These are phyloP conservation scores for Clavaria fumosa DNA, from an alignment of 768 basidiomycete species.

Conservation along the genomic window DNA sequence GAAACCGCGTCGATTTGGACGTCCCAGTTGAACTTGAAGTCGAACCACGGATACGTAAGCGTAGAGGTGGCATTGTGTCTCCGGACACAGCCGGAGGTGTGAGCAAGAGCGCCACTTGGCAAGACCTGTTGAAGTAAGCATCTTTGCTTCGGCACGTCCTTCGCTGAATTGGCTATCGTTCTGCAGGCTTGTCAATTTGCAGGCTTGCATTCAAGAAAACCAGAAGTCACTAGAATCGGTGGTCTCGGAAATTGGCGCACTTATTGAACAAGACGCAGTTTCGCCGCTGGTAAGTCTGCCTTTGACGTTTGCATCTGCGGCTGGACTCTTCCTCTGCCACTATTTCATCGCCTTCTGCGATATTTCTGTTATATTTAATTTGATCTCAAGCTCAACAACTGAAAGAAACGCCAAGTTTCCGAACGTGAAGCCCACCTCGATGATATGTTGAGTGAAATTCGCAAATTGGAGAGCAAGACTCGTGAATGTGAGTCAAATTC, in stretches of 20 bases:
- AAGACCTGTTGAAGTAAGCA: slow-evolving; percentile 63
- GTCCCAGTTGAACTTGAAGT: no score
- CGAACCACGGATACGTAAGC: slow-evolving; percentile 23
- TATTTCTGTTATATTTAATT: slow-evolving; percentile 7
- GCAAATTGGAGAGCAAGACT: slow-evolving; percentile 26
- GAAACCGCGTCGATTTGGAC: no score
- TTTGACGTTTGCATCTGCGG: slow-evolving; percentile 1
- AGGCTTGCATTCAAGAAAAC: slow-evolving; percentile 36
- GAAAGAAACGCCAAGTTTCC: slow-evolving; percentile 52
- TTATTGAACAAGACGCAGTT: slow-evolving; percentile 27
- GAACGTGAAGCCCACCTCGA: slow-evolving; percentile 45
- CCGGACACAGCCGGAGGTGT: slow-evolving; percentile 9
- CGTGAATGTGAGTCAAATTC: slow-evolving; percentile 29
- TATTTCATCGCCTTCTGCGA: slow-evolving; percentile 7
- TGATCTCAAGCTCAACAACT: slow-evolving; percentile 17
- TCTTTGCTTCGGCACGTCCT: slow-evolving; percentile 7
- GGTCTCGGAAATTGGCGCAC: slow-evolving; percentile 30
- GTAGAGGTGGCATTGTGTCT: slow-evolving; percentile 13
- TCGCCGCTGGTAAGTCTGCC: slow-evolving; percentile 27
- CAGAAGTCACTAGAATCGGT: slow-evolving; percentile 33
- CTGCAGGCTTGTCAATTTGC: slow-evolving; percentile 35
- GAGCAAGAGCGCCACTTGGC: slow-evolving; percentile 39
- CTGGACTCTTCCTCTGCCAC: slow-evolving; percentile 2
- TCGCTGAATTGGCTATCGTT: slow-evolving; percentile 3
- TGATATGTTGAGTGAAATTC: slow-evolving; percentile 30